Percentiles rank a stretch among this genome's conserved stretches.
Evolutionary conservation across 805 yeast genomes (phyloP).

Genomic region (Torulaspora maleeae): DNA sequence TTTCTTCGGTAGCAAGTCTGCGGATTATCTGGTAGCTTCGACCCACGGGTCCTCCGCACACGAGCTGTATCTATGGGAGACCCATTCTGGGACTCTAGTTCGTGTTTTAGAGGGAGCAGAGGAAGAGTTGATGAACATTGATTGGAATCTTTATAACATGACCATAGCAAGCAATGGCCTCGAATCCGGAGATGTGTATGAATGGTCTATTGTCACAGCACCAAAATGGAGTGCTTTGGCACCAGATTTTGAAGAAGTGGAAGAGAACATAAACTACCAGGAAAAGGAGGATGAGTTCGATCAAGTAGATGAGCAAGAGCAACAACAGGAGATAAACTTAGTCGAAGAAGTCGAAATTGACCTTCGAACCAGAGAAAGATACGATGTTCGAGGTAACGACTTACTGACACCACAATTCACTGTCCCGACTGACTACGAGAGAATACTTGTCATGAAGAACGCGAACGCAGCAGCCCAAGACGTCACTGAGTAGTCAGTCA

Average conservation of each 20-base stretch:
- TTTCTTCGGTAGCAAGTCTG: slow-evolving; percentile 62
- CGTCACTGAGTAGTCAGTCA: not conserved
- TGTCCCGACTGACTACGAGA: slow-evolving; percentile 47
- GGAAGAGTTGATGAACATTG: slow-evolving; percentile 71
- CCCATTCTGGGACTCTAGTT: slow-evolving; percentile 78
- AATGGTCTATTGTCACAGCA: slow-evolving; percentile 78
- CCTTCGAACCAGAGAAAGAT: slow-evolving; percentile 55
- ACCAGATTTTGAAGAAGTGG: slow-evolving; percentile 92
- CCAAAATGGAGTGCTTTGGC: slow-evolving; percentile 97
- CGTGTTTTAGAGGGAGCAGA: slow-evolving; percentile 91
- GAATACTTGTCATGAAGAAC: slow-evolving; percentile 29
- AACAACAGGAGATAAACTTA: slow-evolving; percentile 54
- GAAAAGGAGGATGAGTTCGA: slow-evolving; percentile 93
- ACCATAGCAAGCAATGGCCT: slow-evolving; percentile 76
- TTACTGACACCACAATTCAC: slow-evolving; percentile 48
- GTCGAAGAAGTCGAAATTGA: slow-evolving; percentile 64
- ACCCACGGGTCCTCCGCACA: slow-evolving; percentile 79
- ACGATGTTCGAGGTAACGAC: slow-evolving; percentile 71
- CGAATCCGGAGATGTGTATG: slow-evolving; percentile 74
- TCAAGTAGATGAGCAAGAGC: slow-evolving; percentile 59
- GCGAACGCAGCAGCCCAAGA: not conserved
- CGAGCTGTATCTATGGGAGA: slow-evolving; percentile 90
- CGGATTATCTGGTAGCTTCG: slow-evolving; percentile 84
- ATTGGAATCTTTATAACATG: slow-evolving; percentile 77
- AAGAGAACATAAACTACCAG: slow-evolving; percentile 81